Conservation (phyloP, 73 alveolate species). For the Uronychia binucleata region DNA sequence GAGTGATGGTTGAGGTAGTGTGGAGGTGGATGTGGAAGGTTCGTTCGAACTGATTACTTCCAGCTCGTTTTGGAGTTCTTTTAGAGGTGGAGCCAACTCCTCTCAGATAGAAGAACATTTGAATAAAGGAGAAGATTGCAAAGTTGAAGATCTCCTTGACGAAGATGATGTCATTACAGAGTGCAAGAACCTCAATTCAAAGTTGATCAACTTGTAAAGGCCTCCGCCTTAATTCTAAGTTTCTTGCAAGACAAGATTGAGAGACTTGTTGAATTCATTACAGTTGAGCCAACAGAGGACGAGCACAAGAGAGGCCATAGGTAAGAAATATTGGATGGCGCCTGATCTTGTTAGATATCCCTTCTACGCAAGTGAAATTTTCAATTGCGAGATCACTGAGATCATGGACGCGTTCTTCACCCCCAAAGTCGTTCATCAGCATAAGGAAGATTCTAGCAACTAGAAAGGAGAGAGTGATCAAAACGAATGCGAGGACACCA, state of each 20-base stretch:
- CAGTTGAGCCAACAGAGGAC: neutral
- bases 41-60: too few species aligned
- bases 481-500: neutral
- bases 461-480: too few species aligned
- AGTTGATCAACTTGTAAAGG: neutral
- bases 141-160: neutral
- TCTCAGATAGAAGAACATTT: neutral
- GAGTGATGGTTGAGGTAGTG: too few species aligned
- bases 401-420: neutral
- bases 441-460: too few species aligned
- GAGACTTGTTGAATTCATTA: slow-evolving; percentile 6
- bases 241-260: neutral
- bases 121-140: slow-evolving; percentile 7
- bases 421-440: neutral
- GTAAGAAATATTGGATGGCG: slow-evolving; percentile 1
- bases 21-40: too few species aligned
- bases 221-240: neutral
- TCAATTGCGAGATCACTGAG: slow-evolving; percentile 6
- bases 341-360: neutral
- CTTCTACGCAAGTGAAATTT: slow-evolving; percentile 2
- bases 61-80: slow-evolving; percentile 18
- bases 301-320: slow-evolving; percentile 17
- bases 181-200: slow-evolving; percentile 15
- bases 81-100: neutral
- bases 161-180: slow-evolving; percentile 17